Evolutionary conservation across 2,329 filamentous ascomycete genomes (phyloP).

Genomic region (Aureobasidium lini): DNA sequence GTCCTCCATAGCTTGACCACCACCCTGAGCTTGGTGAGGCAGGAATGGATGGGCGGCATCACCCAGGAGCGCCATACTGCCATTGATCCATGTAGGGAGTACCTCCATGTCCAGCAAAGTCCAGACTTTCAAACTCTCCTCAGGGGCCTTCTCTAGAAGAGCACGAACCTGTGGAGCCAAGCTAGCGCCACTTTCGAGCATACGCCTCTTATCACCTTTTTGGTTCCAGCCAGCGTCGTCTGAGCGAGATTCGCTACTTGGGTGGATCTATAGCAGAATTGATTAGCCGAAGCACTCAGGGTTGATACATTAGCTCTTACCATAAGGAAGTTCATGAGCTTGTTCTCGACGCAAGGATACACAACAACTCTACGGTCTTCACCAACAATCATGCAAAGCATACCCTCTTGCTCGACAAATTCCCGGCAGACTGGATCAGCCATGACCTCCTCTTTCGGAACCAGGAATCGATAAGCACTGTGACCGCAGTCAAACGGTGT

Average conservation of each 20-base stretch:
- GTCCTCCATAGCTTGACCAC: constrained; percentile 59
- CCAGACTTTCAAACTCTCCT: constrained; percentile 46
- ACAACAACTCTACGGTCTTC: constrained; percentile 39
- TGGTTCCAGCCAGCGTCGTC: constrained; percentile 30
- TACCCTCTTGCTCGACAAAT: constrained; percentile 31
- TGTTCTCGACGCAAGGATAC: constrained; percentile 42
- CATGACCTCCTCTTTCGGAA: constrained; percentile 34
- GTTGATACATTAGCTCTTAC: neutral
- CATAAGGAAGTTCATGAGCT: constrained; percentile 39
- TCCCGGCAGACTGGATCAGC: constrained; percentile 25
- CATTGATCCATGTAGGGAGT: constrained; percentile 49
- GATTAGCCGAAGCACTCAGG: neutral
- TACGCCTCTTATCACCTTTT: constrained; percentile 28
- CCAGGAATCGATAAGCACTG: constrained; percentile 51
- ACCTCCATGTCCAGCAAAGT: constrained; percentile 55
- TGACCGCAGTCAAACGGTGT: constrained; percentile 38
- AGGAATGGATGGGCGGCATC: constrained; percentile 64
- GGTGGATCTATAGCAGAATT: constrained; percentile 27
- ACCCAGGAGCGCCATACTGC: constrained; percentile 51
- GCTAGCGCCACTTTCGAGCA: constrained; percentile 34
- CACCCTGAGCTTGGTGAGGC: constrained; percentile 57
- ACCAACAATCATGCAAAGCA: constrained; percentile 38
- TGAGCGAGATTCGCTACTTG: constrained; percentile 24
- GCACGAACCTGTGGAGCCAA: constrained; percentile 31
- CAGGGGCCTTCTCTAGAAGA: constrained; percentile 31